phyloP scores from a whole-genome alignment of 257 asterid genomes.

The Fraxinus anomala region DNA sequence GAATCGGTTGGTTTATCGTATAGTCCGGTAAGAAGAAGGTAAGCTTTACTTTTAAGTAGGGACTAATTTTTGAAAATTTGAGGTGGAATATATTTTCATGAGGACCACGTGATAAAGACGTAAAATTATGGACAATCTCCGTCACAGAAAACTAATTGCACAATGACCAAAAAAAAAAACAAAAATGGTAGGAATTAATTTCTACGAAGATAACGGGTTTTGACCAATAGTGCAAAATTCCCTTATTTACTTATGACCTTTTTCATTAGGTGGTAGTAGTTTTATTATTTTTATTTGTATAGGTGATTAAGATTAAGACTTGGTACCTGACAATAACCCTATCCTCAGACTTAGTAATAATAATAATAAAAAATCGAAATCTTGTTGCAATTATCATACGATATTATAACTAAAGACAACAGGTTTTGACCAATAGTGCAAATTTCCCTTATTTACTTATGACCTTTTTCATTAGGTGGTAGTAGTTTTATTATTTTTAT shows the following conservation, averaged over 20 bases:
- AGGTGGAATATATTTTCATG: no score
- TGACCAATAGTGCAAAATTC: not conserved
- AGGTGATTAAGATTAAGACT: constrained; percentile 34
- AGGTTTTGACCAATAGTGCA: not conserved
- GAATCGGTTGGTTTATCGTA: no score
- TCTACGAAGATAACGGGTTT: not conserved
- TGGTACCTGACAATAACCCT: constrained; percentile 31
- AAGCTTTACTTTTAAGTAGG: no score
- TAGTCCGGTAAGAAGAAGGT: no score
- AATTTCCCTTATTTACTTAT: not conserved
- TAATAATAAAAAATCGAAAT: constrained; percentile 18
- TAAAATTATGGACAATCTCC: no score
- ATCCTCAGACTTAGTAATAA: constrained; percentile 11
- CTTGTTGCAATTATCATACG: constrained; percentile 21
- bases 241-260: not conserved
- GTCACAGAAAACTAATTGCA: no score
- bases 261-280: not conserved
- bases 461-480: not conserved
- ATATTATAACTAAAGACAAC: not conserved
- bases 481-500: constrained; percentile 3
- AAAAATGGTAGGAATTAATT: not conserved
- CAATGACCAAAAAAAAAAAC: not conserved
- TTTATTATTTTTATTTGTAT: not conserved
- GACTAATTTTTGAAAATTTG: no score
- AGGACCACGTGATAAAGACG: no score